A percentile compares a stretch with the other conserved stretches of the same genome.
These are phyloP conservation scores for Drechmeria coniospora DNA, from an alignment of 2,329 filamentous ascomycete genomes.

Conservation along the genomic window DNA sequence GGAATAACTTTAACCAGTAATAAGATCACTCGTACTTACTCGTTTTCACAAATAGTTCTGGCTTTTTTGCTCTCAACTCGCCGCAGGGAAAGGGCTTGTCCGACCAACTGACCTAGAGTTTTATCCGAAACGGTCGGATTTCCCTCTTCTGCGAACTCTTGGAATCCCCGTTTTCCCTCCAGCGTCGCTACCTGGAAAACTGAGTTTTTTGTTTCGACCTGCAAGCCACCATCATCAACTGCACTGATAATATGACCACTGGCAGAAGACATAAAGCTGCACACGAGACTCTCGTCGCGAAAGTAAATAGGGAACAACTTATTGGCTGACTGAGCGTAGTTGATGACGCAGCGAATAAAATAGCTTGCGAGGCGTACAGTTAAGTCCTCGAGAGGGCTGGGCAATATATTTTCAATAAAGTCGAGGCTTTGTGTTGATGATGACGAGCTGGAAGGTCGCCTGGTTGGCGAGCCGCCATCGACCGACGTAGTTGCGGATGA, in stretches of 20 bases:
- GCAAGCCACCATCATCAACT: conserved; percentile 3
- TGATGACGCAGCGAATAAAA: conserved; percentile 1
- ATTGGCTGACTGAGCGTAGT: not conserved
- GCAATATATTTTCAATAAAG: not conserved
- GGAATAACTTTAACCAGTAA: too few species aligned
- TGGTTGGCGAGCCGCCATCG: not conserved
- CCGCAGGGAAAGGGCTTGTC: conserved; percentile 1
- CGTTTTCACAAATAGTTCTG: too few species aligned
- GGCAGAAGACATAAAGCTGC: too few species aligned
- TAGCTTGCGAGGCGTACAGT: conserved; percentile 1
- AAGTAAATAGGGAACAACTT: not conserved
- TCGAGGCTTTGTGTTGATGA: not conserved
- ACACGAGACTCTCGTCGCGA: conserved; percentile 1
- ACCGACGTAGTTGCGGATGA: not conserved
- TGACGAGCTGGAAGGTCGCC: not conserved
- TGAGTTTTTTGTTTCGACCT: not conserved
- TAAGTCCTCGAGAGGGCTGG: conserved; percentile 1
- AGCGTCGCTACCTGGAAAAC: not conserved
- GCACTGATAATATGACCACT: not conserved
- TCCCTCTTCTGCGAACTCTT: too few species aligned
- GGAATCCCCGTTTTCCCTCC: not conserved
- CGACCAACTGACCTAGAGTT: not conserved
- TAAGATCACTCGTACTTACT: too few species aligned
- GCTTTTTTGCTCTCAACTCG: too few species aligned
- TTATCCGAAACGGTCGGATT: not conserved